These are phyloP conservation scores for Lanmaoa rubissima DNA, from an alignment of 768 basidiomycete genomes.

Conservation along the genomic window DNA sequence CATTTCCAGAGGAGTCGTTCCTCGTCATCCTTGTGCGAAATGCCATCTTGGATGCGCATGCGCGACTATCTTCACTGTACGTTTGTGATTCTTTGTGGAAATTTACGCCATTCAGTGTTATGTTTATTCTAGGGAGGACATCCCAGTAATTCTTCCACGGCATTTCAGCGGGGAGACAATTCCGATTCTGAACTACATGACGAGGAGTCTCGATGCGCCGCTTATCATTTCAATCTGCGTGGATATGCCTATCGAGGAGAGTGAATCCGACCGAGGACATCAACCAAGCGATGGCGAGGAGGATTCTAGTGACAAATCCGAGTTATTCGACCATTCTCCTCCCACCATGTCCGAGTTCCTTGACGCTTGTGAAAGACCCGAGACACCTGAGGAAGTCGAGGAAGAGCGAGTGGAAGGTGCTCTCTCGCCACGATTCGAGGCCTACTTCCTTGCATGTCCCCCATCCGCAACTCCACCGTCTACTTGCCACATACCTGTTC, in stretches of 20 bases:
- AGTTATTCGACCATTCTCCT: background rate
- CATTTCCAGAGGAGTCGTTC: slow-evolving; percentile 9
- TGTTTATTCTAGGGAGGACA: slow-evolving; percentile 1
- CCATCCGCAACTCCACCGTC: background rate
- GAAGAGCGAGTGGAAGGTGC: background rate
- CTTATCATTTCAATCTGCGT: slow-evolving; percentile 1
- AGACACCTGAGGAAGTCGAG: background rate
- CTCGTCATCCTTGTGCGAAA: slow-evolving; percentile 5
- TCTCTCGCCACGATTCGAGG: background rate
- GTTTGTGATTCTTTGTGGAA: background rate
- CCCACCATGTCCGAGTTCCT: slow-evolving; percentile 7
- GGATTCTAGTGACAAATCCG: background rate
- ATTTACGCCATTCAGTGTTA: background rate
- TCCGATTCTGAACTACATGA: slow-evolving; percentile 4
- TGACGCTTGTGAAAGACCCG: background rate
- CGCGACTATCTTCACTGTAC: background rate
- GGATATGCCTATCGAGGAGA: background rate
- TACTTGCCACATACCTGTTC: slow-evolving; percentile 5
- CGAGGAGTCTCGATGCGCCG: background rate
- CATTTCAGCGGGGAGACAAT: slow-evolving; percentile 4
- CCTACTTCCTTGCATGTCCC: background rate
- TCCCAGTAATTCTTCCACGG: slow-evolving; percentile 5
- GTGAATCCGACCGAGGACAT: background rate
- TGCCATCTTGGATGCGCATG: background rate
- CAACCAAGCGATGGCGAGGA: background rate